Evolutionary conservation across 495 filamentous ascomycete genomes (phyloP).

Genomic region (Penicillium soppii): DNA sequence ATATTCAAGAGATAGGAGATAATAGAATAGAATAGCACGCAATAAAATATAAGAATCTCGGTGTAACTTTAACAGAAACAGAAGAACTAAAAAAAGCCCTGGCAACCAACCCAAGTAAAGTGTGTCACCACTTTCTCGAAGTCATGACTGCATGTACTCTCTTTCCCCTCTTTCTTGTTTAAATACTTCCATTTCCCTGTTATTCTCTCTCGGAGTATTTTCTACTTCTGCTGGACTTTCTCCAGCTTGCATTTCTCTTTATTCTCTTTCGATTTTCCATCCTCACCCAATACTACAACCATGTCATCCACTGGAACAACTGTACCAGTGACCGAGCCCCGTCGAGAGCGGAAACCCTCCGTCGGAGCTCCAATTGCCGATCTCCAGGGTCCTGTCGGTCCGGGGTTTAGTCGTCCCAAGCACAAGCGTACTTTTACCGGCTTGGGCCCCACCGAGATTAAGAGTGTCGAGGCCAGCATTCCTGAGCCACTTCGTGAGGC

Average conservation of each 20-base stretch:
- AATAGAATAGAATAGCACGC: no score
- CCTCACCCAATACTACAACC: background rate
- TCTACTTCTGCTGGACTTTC: conserved; percentile 3
- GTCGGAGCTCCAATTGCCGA: conserved; percentile 78
- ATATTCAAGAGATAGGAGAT: background rate
- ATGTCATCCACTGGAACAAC: conserved; percentile 2
- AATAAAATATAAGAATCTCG: no score
- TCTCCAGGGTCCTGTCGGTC: conserved; percentile 76
- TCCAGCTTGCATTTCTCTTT: background rate
- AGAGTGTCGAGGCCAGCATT: conserved; percentile 84
- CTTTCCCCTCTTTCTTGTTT: conserved; percentile 18
- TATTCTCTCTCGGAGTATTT: conserved; percentile 14
- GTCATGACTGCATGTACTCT: conserved; percentile 10
- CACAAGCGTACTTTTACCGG: conserved; percentile 94
- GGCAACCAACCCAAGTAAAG: no score
- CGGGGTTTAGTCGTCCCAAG: conserved; percentile 75
- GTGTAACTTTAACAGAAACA: background rate
- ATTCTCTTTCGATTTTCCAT: background rate
- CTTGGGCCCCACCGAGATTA: conserved; percentile 87
- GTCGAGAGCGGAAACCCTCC: conserved; percentile 70
- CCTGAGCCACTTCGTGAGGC: conserved; percentile 85
- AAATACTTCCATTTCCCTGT: conserved; percentile 7
- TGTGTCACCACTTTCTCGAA: conserved; percentile 6
- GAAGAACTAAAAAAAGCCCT: conserved; percentile 2
- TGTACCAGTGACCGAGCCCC: background rate